A percentile compares a stretch with the other conserved stretches of the same genome.
Evolutionary conservation across 768 basidiomycete genomes (phyloP).

Genomic region (Gloeostereum incarnatum): DNA sequence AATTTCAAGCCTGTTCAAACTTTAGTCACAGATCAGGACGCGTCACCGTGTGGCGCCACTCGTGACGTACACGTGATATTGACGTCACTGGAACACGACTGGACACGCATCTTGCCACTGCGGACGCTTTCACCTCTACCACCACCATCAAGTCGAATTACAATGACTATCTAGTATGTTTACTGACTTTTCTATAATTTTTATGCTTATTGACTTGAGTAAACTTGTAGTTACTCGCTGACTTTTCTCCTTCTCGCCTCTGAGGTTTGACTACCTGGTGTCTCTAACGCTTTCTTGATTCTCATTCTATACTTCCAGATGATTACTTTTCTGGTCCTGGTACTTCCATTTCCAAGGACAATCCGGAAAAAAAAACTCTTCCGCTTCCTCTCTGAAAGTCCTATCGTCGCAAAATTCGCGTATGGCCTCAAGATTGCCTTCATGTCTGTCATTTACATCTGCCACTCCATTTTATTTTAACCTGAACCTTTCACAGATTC

Average conservation of each 20-base stretch:
- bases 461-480: slow-evolving; percentile 1
- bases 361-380: slow-evolving; percentile 61
- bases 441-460: slow-evolving; percentile 47
- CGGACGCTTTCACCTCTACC: neutral
- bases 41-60: neutral
- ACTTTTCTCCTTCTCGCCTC: slow-evolving; percentile 76
- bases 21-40: neutral
- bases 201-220: too few relatives aligned
- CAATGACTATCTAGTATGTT: slow-evolving; percentile 46
- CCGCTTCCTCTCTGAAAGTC: slow-evolving; percentile 58
- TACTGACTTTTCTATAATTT: too few relatives aligned
- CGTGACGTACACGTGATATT: neutral
- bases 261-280: slow-evolving; percentile 37
- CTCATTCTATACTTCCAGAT: slow-evolving; percentile 38
- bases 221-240: too few relatives aligned
- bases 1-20: neutral
- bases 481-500: slow-evolving; percentile 39
- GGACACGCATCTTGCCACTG: neutral
- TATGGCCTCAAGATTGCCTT: slow-evolving; percentile 93
- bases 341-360: slow-evolving; percentile 75
- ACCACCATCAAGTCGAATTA: slow-evolving; percentile 15
- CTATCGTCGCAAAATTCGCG: slow-evolving; percentile 72
- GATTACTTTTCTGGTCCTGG: slow-evolving; percentile 77
- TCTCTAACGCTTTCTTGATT: neutral
- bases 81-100: neutral